Conservation (phyloP, 352 stramenopile genomes). For the Pythium diclinum region DNA sequence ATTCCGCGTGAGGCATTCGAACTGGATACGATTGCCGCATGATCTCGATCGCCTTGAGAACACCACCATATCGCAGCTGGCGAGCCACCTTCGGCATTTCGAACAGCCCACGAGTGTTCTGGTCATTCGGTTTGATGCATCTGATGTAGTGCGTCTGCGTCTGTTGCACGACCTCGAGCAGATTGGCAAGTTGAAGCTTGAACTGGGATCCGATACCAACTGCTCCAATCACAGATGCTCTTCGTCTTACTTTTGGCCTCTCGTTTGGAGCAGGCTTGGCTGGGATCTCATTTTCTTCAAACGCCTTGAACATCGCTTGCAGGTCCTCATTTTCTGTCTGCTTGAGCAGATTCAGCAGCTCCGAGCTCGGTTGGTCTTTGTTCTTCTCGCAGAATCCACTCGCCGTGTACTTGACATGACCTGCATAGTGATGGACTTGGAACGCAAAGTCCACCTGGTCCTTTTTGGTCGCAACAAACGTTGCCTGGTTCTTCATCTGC, state of each 20-base stretch:
- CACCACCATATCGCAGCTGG: slow-evolving; percentile 80
- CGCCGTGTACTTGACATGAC: slow-evolving; percentile 66
- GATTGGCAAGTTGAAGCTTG: slow-evolving; percentile 88
- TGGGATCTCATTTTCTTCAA: slow-evolving; percentile 47
- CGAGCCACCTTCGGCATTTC: slow-evolving; percentile 67
- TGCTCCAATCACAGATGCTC: slow-evolving; percentile 66
- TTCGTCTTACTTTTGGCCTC: slow-evolving; percentile 50
- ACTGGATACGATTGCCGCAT: slow-evolving; percentile 82
- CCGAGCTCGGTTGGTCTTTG: slow-evolving; percentile 82
- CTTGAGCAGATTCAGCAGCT: slow-evolving; percentile 64
- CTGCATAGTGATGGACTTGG: slow-evolving; percentile 81
- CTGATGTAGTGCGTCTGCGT: slow-evolving; percentile 98
- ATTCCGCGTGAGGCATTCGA: slow-evolving; percentile 66
- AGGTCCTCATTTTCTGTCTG: slow-evolving; percentile 56
- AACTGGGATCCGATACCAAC: slow-evolving; percentile 91
- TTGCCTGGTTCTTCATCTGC: slow-evolving; percentile 50
- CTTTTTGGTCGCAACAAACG: slow-evolving; percentile 60
- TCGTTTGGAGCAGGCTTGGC: slow-evolving; percentile 24
- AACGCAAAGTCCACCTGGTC: slow-evolving; percentile 74
- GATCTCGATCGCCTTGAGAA: slow-evolving; percentile 83
- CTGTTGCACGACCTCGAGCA: slow-evolving; percentile 92
- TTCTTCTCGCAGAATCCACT: slow-evolving; percentile 88
- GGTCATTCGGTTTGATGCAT: slow-evolving; percentile 98
- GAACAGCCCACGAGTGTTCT: slow-evolving; percentile 89
- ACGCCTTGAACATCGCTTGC: slow-evolving; percentile 68